Conservation (phyloP, 208 protist species). For the Crithidia expoeki region DNA sequence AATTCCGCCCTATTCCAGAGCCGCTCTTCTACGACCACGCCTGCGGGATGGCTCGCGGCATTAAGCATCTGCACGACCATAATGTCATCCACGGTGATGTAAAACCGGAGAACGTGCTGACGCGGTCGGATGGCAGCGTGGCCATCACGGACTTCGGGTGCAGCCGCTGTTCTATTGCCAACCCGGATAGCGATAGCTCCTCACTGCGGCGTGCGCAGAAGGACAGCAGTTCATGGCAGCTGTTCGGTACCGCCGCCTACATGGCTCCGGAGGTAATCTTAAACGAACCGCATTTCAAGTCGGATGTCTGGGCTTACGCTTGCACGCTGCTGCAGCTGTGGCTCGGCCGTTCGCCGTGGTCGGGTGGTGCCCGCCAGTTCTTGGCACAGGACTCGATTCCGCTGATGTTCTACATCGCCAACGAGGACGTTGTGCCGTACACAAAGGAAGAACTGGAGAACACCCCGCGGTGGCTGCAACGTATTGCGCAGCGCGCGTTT, state of each 20-base stretch:
- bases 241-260: conserved; percentile 67
- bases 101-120: conserved; percentile 79
- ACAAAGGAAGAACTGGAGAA: conserved; percentile 33
- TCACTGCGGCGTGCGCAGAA: conserved; percentile 2
- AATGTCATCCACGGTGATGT: conserved; percentile 76
- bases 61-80: conserved; percentile 78
- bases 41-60: conserved; percentile 54
- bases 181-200: conserved; percentile 20
- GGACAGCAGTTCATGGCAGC: conserved; percentile 21
- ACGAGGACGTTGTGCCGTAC: conserved; percentile 53
- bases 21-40: conserved; percentile 55
- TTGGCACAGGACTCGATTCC: conserved; percentile 43
- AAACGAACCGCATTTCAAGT: conserved; percentile 52
- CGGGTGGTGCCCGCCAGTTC: conserved; percentile 20
- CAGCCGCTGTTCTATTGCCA: conserved; percentile 44
- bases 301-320: conserved; percentile 72
- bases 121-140: conserved; percentile 66
- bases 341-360: conserved; percentile 50
- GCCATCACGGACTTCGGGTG: conserved; percentile 76
- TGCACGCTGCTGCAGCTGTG: conserved; percentile 67
- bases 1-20: conserved; percentile 62
- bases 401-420: conserved; percentile 64
- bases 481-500: conserved; percentile 47
- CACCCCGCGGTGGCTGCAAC: conserved; percentile 61
- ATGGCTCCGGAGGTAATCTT: conserved; percentile 74